Evolutionary conservation across 2,329 filamentous ascomycete genomes (phyloP).

Genomic region (Aspergillus persii): DNA sequence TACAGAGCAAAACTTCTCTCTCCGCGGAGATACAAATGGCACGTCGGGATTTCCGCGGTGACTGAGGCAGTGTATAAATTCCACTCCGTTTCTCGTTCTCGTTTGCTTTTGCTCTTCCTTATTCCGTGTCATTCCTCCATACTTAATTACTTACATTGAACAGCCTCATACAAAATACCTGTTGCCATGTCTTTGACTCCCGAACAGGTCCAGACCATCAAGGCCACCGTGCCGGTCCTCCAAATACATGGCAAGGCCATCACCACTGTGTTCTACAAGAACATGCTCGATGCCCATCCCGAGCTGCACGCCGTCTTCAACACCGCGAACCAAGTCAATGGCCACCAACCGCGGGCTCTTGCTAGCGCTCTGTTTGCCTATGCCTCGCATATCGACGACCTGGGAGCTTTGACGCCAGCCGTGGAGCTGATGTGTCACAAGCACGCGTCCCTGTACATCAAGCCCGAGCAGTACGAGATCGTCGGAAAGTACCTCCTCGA

Average conservation of each 20-base stretch:
- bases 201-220: constrained; percentile 64
- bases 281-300: constrained; percentile 64
- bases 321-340: constrained; percentile 64
- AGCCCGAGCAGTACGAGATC: constrained; percentile 66
- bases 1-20: neutral
- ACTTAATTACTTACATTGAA: no score
- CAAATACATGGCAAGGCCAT: constrained; percentile 66
- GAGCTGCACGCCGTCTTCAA: constrained; percentile 71
- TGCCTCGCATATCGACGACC: constrained; percentile 68
- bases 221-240: constrained; percentile 68
- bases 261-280: constrained; percentile 69
- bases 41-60: neutral
- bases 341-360: constrained; percentile 67
- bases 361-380: constrained; percentile 69
- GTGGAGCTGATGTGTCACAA: constrained; percentile 73
- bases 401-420: constrained; percentile 56
- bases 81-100: neutral
- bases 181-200: constrained; percentile 51
- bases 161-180: neutral
- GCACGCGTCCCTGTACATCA: constrained; percentile 68
- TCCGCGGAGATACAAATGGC: neutral
- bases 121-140: neutral
- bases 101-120: neutral
- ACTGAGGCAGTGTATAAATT: neutral
- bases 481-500: constrained; percentile 68